Conservation (phyloP, 805 yeast species). For the Saturnispora bothae region DNA sequence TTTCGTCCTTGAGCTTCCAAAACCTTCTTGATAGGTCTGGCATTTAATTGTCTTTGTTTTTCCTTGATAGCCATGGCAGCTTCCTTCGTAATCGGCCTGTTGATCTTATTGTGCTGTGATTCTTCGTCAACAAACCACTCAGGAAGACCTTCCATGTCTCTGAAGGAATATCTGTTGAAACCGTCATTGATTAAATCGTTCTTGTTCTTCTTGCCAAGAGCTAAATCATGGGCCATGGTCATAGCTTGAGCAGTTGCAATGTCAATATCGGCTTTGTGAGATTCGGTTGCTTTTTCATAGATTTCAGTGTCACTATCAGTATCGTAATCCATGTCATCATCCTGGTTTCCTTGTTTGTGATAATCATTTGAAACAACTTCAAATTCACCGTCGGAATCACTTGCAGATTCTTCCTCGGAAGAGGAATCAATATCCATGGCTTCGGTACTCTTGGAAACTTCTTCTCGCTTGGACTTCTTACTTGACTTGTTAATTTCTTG, state of each 20-base stretch:
- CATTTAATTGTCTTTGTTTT: slow-evolving; percentile 72
- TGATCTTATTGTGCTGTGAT: slow-evolving; percentile 69
- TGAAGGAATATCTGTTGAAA: slow-evolving; percentile 80
- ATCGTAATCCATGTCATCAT: slow-evolving; percentile 35
- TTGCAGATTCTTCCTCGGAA: slow-evolving; percentile 12
- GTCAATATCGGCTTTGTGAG: slow-evolving; percentile 58
- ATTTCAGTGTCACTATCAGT: slow-evolving; percentile 42
- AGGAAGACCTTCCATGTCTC: slow-evolving; percentile 85
- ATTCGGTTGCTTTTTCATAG: slow-evolving; percentile 30
- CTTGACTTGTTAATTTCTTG: slow-evolving; percentile 3
- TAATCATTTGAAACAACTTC: slow-evolving; percentile 38
- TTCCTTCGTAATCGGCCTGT: slow-evolving; percentile 91
- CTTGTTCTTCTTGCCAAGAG: slow-evolving; percentile 75
- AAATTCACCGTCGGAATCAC: slow-evolving; percentile 25
- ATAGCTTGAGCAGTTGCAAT: slow-evolving; percentile 91
- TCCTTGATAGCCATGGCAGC: slow-evolving; percentile 72
- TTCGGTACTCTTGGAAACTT: slow-evolving; percentile 6
- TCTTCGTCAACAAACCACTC: slow-evolving; percentile 98
- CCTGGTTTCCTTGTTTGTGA: slow-evolving; percentile 19
- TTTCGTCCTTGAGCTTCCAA: slow-evolving; percentile 95
- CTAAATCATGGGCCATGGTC: slow-evolving; percentile 96
- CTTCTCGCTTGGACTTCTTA: slow-evolving; percentile 13
- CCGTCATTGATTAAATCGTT: slow-evolving; percentile 89
- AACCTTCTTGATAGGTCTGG: slow-evolving; percentile 98
- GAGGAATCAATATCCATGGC: slow-evolving; percentile 18